phyloP scores from a whole-genome alignment of 1,284 basidiomycete genomes.

The Cryptococcus wingfieldii region DNA sequence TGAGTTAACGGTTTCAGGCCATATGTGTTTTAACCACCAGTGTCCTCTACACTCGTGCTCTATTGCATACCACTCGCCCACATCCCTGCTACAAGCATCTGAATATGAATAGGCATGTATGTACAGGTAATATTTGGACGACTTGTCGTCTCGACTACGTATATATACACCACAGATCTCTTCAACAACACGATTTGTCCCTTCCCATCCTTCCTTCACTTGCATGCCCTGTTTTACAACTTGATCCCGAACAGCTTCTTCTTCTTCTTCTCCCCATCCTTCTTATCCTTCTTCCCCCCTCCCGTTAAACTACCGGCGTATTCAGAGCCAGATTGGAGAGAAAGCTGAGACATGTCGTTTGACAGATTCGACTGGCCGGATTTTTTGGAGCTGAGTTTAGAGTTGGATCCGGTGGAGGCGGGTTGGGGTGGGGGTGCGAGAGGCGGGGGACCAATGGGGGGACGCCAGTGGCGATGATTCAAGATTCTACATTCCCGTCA shows the following conservation, averaged over 20 bases:
- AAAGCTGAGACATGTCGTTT: slow-evolving; percentile 19
- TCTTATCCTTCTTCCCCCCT: slow-evolving; percentile 30
- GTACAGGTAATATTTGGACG: too few species aligned
- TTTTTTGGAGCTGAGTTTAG: slow-evolving; percentile 14
- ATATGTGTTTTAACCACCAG: too few species aligned
- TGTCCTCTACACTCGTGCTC: too few species aligned
- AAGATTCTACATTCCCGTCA: slow-evolving; percentile 29
- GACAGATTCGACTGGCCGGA: slow-evolving; percentile 18
- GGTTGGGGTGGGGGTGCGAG: slow-evolving; percentile 34
- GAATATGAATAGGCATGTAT: too few species aligned
- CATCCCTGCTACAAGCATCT: too few species aligned
- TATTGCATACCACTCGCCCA: too few species aligned
- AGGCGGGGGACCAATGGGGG: slow-evolving; percentile 45
- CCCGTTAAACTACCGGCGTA: too few species aligned
- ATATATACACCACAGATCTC: not conserved
- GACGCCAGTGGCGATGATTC: slow-evolving; percentile 46
- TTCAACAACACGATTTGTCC: not conserved
- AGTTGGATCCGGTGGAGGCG: slow-evolving; percentile 11
- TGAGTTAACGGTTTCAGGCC: too few species aligned
- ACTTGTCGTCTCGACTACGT: too few species aligned
- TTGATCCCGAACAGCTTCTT: slow-evolving; percentile 61
- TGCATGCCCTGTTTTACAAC: slow-evolving; percentile 19
- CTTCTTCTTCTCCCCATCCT: slow-evolving; percentile 68
- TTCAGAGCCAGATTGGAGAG: slow-evolving; percentile 1
- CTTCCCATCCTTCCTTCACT: not conserved